Evolutionary conservation across 75 land plant species (phyloP).

Genomic region (Pseudotsuga menziesii): DNA sequence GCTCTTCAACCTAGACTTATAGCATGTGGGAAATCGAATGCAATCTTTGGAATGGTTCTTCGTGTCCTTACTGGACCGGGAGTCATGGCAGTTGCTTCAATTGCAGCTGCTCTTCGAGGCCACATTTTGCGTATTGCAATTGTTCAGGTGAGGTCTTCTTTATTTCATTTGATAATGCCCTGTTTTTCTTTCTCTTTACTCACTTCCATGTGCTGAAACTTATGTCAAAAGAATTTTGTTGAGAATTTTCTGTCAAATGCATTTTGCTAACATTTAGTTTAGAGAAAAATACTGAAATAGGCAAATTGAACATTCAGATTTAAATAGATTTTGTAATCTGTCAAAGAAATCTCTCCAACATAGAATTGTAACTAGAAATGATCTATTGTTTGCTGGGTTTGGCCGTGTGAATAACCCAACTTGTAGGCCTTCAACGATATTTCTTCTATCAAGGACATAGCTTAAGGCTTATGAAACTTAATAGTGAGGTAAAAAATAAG

Average conservation of each 20-base stretch:
- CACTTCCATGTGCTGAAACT: not conserved
- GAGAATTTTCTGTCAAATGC: too few species aligned
- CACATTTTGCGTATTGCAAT: slow-evolving; percentile 63
- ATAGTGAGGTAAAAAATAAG: too few species aligned
- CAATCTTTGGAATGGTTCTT: slow-evolving; percentile 59
- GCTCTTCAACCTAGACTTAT: slow-evolving; percentile 66
- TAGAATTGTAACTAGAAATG: too few species aligned
- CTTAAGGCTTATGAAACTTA: not conserved
- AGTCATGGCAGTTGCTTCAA: slow-evolving; percentile 72
- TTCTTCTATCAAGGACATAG: not conserved
- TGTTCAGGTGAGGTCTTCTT: slow-evolving; percentile 58
- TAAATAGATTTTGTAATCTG: not conserved
- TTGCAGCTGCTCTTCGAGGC: slow-evolving; percentile 63
- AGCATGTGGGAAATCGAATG: slow-evolving; percentile 61
- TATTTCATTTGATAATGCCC: not conserved
- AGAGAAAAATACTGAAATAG: too few species aligned
- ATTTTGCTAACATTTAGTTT: too few species aligned
- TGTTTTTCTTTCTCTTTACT: not conserved
- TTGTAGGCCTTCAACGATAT: not conserved
- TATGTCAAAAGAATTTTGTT: not conserved
- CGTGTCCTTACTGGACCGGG: slow-evolving; percentile 80
- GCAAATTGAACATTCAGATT: not conserved
- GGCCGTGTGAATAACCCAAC: not conserved
- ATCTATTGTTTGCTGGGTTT: not conserved
- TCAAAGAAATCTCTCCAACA: too few species aligned